Percentiles rank a stretch among this genome's conserved stretches.
These are phyloP conservation scores for Candida freyschussii DNA, from an alignment of 1,139 yeast species.

Conservation along the genomic window DNA sequence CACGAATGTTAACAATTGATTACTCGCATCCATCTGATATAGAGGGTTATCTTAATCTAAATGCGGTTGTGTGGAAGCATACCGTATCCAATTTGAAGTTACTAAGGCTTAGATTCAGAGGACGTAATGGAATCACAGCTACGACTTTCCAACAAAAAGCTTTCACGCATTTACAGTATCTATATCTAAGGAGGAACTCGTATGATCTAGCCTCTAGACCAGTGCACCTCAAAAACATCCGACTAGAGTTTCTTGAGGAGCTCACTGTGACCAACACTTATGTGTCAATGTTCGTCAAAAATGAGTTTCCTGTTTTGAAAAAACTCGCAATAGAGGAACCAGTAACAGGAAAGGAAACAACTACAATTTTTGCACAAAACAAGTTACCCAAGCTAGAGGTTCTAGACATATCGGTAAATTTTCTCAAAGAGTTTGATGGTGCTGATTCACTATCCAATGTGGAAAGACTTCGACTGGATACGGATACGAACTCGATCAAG, in stretches of 20 bases:
- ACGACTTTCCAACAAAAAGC: background rate
- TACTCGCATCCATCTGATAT: too few species aligned
- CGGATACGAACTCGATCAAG: too few species aligned
- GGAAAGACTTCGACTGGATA: conserved; percentile 1
- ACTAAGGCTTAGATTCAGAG: background rate
- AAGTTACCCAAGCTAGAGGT: conserved; percentile 4
- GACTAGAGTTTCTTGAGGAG: background rate
- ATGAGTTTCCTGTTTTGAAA: conserved; percentile 6
- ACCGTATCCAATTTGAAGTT: background rate
- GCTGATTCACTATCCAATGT: background rate
- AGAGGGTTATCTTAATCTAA: too few species aligned
- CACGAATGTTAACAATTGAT: too few species aligned
- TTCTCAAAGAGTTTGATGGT: background rate
- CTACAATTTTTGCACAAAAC: conserved; percentile 2
- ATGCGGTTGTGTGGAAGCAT: conserved; percentile 3
- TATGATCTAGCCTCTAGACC: background rate
- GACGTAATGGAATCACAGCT: background rate
- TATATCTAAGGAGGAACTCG: too few species aligned
- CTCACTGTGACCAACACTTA: background rate
- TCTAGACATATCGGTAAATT: background rate
- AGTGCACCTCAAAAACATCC: background rate
- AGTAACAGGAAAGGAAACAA: background rate
- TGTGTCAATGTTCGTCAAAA: background rate
- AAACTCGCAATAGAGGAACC: conserved; percentile 1
- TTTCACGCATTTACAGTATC: background rate